Evolutionary conservation across 2,329 filamentous ascomycete genomes (phyloP), one percentile per base, ranked within the genome.

Genomic region (Botryotinia globosa): DNA sequence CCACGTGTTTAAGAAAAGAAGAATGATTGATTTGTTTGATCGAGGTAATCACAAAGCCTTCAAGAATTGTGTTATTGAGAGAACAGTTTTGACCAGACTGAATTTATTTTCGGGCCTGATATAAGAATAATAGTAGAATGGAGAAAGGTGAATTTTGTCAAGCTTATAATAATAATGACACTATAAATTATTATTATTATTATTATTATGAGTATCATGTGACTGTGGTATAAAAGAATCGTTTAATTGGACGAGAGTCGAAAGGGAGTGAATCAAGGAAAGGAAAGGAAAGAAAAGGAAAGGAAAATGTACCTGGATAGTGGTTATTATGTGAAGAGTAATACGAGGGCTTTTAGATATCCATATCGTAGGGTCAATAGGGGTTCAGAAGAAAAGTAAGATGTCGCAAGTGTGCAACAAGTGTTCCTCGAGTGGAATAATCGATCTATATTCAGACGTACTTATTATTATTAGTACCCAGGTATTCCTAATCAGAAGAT

Each of bases 371-470:
- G n/a, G 22, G 20, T 56, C 48, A 32, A 67, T 56, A 32, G 18
- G 18, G n/a, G 65, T 4, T 56, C 29, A 14, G n/a, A 56, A 68
- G 32, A 18, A 34, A 29, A 67, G 51, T 56, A 42, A 42, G 48
- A 32, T 44, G 25, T 68, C 37, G 32, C 65, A 56, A 58, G 34
- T 29, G 5, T 56, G 51, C 51, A 56, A 68, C 34, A 32, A 42
- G 9, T 7, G n/a, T 25, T 42, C 51, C 8, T 56, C 16, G 32
- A 34, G 25, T 54, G 45, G 39, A 32, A 39, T 45, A 44, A 64
- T 64, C 39, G 64, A 54, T 56, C 65, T 68, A 44, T 56, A 68
- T 42, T 58, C 48, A 68, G 37, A 67, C 54, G n/a, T 4, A 42
- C 20, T 39, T 56, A 32, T 56, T 56, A 32, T 56, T 32, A 18